phyloP scores from a whole-genome alignment of 352 stramenopile species.

The Pythium folliculosum region DNA sequence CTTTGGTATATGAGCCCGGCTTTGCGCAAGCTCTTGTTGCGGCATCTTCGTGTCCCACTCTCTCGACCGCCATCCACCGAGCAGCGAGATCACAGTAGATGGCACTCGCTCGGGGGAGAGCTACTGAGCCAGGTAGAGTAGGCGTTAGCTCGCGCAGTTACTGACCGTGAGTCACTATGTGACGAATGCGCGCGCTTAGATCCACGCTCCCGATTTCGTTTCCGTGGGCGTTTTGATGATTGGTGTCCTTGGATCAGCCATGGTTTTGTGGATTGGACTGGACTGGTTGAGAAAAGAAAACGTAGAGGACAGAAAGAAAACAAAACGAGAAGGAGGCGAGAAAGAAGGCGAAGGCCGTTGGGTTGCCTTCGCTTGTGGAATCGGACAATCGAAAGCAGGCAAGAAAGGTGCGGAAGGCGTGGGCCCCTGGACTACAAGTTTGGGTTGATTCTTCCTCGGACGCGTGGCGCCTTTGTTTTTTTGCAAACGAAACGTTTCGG shows the following conservation, averaged over 20 bases:
- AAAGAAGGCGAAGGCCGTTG: no score
- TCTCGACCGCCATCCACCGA: neutral
- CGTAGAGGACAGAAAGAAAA: neutral
- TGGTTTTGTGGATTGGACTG: neutral
- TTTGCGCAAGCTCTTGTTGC: conserved; percentile 1
- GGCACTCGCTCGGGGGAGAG: neutral
- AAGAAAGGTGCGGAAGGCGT: neutral
- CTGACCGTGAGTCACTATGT: neutral
- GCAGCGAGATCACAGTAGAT: conserved; percentile 1
- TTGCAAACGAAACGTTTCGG: neutral
- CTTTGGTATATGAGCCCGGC: neutral
- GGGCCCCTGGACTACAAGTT: neutral
- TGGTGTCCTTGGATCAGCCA: neutral
- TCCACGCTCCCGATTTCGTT: neutral
- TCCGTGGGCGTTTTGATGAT: neutral
- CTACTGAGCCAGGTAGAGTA: neutral
- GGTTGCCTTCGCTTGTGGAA: no score
- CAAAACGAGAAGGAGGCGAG: neutral
- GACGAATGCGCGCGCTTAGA: neutral
- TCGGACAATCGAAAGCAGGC: neutral
- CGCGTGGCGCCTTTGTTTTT: neutral
- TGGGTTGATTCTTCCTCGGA: neutral
- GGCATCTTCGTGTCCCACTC: conserved; percentile 8
- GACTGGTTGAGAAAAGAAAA: neutral
- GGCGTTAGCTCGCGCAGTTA: neutral